Percentiles rank a stretch among this genome's conserved stretches.
Conservation (phyloP, 768 basidiomycete genomes). For the Podaxis sp. region DNA sequence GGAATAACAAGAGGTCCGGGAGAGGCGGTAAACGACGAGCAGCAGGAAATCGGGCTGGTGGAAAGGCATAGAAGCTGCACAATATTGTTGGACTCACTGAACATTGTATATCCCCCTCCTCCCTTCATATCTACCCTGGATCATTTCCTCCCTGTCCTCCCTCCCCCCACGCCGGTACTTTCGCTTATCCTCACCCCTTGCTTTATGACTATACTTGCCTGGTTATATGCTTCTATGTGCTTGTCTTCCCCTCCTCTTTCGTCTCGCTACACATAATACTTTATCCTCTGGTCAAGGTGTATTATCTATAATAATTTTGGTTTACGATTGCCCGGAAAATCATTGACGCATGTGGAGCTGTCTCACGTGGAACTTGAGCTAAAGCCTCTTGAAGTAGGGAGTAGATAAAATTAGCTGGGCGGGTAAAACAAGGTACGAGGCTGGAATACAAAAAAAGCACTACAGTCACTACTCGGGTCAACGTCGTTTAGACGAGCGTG, state of each 20-base stretch:
- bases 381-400: background rate
- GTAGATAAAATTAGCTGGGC: background rate
- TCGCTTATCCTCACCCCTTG: constrained; percentile 1
- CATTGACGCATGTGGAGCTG: background rate
- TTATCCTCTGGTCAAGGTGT: constrained; percentile 1
- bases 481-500: constrained; percentile 68
- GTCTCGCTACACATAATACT: background rate
- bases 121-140: background rate
- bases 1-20: constrained; percentile 47
- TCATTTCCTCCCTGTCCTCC: constrained; percentile 2
- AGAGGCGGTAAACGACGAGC: constrained; percentile 52
- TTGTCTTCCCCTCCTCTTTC: background rate
- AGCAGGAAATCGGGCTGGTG: constrained; percentile 27
- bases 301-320: constrained; percentile 11
- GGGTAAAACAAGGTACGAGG: constrained; percentile 5
- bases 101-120: constrained; percentile 1
- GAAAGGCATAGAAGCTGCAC: constrained; percentile 18
- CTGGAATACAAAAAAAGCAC: constrained; percentile 2
- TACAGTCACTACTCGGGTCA: constrained; percentile 29
- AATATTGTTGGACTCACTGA: background rate
- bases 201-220: background rate
- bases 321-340: background rate
- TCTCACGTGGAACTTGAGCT: background rate
- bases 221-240: constrained; percentile 6
- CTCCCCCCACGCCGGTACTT: background rate